Evolutionary conservation across 2,329 filamentous ascomycete genomes (phyloP), one percentile per base, ranked within the genome.

Genomic region (Phialocephala sp.): DNA sequence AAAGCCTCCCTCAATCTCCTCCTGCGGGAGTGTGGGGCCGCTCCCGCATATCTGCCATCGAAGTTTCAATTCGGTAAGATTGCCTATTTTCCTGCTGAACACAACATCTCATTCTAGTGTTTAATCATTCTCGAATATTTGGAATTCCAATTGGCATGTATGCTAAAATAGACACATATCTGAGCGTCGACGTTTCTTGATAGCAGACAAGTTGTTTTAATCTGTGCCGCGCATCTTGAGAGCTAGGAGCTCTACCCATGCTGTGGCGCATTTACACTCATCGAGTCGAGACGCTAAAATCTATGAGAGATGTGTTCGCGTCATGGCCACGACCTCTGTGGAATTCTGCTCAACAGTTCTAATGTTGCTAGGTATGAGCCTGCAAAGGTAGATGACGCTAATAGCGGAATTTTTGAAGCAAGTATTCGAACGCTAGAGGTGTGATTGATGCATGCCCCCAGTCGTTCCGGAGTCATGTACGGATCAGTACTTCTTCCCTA

Each of bases 41-140:
- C 55, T 57, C 55, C 36, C 32, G 55, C 35, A 18, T 39, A 36
- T 41, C 55, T 57, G 20, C n/a, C 55, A 57, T 41, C 18, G 8
- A 37, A 20, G 36, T 36, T 22, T 37, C 32, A 37, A 14, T 8
- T 41, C 32, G 55, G n/a, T 57, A 57, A 41, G 32, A 39, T 27
- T 57, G 32, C 36, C 20, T 14, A 57, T 12, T 37, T 57, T n/a
- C n/a, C 15, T 36, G 36, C 20, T 15, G 20, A 57, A 57, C 32
- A 57, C 50, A 57, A 57, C 20, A 57, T 41, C 55, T 41, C 55
- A 57, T 37, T 4, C n/a, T 12, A 52, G 11, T n/a, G 54, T 27
- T 36, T 20, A 11, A n/a, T 32, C 27, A 32, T 3, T 39, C 20
- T 5, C 36, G 4, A 20, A 11, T 4, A 56, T 39, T 39, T 52